Conservation (phyloP, 1,284 basidiomycete genomes). For the Pyrrhoderma noxium region DNA sequence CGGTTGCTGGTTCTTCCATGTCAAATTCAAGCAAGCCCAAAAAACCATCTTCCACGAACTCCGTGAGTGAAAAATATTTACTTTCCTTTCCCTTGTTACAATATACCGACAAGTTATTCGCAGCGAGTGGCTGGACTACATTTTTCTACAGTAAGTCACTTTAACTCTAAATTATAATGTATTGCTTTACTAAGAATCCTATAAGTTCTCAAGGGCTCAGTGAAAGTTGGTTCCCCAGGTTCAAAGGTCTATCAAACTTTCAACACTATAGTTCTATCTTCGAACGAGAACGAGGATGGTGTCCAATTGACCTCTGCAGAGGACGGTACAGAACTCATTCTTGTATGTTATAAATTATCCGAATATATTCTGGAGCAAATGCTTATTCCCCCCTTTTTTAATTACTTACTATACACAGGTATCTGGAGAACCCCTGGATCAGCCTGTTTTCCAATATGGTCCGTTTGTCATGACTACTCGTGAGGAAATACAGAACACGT, state of each 20-base stretch:
- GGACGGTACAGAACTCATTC: constrained; percentile 60
- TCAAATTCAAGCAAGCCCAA: constrained; percentile 59
- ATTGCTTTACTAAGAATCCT: background rate
- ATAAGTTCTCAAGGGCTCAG: constrained; percentile 59
- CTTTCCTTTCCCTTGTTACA: too few relatives aligned
- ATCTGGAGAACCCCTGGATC: constrained; percentile 85
- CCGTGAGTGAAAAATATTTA: constrained; percentile 45
- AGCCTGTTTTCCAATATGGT: constrained; percentile 82
- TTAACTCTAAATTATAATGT: background rate
- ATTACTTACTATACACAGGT: constrained; percentile 36
- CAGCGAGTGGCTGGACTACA: constrained; percentile 72
- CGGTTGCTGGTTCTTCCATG: constrained; percentile 91
- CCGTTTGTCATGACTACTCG: constrained; percentile 81
- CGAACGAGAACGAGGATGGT: constrained; percentile 48
- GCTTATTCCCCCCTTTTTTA: constrained; percentile 1
- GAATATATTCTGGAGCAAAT: background rate
- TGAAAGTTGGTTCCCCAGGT: constrained; percentile 52
- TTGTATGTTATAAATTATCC: constrained; percentile 38
- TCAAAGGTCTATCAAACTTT: constrained; percentile 45
- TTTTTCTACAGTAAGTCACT: constrained; percentile 67
- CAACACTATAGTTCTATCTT: constrained; percentile 76
- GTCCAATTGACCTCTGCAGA: constrained; percentile 50
- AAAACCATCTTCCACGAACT: constrained; percentile 78
- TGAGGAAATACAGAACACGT: constrained; percentile 76
- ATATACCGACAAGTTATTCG: constrained; percentile 11